Base-by-base conservation (phyloP, 179 eudicot species). In the Dionaea muscipula region DNA sequence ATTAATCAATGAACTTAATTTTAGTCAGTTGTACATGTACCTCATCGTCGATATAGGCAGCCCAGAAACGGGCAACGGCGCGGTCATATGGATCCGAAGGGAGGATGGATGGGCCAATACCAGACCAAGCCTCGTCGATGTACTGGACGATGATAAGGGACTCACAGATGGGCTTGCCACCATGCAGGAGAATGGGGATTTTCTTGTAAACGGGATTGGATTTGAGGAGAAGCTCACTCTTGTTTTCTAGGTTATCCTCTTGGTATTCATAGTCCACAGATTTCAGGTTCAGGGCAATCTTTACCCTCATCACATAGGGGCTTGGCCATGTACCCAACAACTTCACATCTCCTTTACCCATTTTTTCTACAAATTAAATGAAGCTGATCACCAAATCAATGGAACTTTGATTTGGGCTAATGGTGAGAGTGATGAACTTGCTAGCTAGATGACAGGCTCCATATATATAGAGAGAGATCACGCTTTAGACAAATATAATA, bases 31-130 rank as follows among this genome's bases (percentile, higher is more conserved):
- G 19, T 4, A 25, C 41, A 10, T 8, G 41, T 66, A 79, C 84
- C 84, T 70, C 68, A 0, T 72, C 74, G 62, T 75, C 84, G 26
- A 79, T 33, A 47, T 67, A 79, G 18, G 78, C 66, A 40, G 72
- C 78, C 84, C 84, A 79, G 39, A 75, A 78, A 16, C 78, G 78
- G 8, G 69, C 66, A 9, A 63, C 26, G 21, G 84, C 84, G 8
- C 84, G 75, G 40, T 79, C 78, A 36, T 64, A 70, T n/a, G 84
- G 72, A 46, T 72, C 70, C 11, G 72, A 65, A 15, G 84, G 84
- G 8, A 79, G 68, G 61, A 75, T 62, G 20, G 68, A 39, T 1
- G 65, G 63, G 2, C 59, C 76, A 35, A n/a, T n/a, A n/a, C 49
- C 49, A 1, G 66, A 12, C 68, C 77, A 76, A 7, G 27, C 62